Percentiles rank a stretch among this genome's conserved stretches.
Evolutionary conservation across 805 yeast genomes (phyloP).

Genomic region (Starmera amethionina): DNA sequence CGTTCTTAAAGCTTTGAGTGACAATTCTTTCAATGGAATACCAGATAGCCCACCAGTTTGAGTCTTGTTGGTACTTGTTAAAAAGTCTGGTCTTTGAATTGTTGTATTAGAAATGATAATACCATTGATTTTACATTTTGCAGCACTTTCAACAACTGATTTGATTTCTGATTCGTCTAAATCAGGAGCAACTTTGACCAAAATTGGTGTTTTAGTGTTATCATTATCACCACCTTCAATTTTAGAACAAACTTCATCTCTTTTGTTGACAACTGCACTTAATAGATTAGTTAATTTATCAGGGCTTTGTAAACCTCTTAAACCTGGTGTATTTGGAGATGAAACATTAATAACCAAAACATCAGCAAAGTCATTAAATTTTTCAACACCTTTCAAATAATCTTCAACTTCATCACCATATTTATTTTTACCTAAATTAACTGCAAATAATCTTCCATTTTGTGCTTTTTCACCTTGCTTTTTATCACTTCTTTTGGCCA

Average conservation of each 20-base stretch:
- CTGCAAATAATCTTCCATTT: slow-evolving; percentile 56
- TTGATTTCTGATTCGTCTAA: slow-evolving; percentile 69
- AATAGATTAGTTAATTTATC: slow-evolving; percentile 60
- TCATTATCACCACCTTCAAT: slow-evolving; percentile 5
- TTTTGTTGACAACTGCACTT: slow-evolving; percentile 55
- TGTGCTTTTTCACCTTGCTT: slow-evolving; percentile 11
- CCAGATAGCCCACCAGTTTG: slow-evolving; percentile 91
- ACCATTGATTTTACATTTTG: slow-evolving; percentile 74
- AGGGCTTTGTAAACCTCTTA: slow-evolving; percentile 78
- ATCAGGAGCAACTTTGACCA: slow-evolving; percentile 94
- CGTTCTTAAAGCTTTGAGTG: slow-evolving; percentile 59
- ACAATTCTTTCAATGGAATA: slow-evolving; percentile 74
- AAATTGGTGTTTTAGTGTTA: slow-evolving; percentile 56
- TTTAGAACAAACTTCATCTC: slow-evolving; percentile 41
- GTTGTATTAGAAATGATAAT: slow-evolving; percentile 91
- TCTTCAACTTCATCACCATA: slow-evolving; percentile 84
- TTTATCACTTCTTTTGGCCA: slow-evolving; percentile 42
- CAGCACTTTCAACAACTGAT: slow-evolving; percentile 76
- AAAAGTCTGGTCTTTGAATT: slow-evolving; percentile 60
- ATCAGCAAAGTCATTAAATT: slow-evolving; percentile 79
- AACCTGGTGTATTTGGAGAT: slow-evolving; percentile 93
- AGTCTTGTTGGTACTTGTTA: slow-evolving; percentile 37
- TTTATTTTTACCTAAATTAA: slow-evolving; percentile 90
- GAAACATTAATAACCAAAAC: slow-evolving; percentile 86
- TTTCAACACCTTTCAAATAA: slow-evolving; percentile 73